These are phyloP conservation scores for Leccinum variicolor DNA, from an alignment of 768 basidiomycete species.

Conservation along the genomic window DNA sequence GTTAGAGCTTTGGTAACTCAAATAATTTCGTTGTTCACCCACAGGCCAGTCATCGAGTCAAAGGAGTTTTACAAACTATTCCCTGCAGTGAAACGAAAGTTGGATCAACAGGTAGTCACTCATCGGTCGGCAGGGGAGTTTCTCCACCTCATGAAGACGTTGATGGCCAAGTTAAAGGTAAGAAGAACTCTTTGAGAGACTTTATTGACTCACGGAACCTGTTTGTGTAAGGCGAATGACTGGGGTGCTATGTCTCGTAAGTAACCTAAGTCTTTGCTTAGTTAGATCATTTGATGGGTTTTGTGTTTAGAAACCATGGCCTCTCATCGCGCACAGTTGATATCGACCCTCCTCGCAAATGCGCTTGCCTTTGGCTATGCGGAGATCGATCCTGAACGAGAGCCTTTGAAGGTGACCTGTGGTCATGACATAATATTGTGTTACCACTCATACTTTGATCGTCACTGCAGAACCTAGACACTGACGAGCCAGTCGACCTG, in stretches of 20 bases:
- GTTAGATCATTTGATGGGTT: background rate
- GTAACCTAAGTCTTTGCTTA: background rate
- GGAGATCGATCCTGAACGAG: conserved; percentile 43
- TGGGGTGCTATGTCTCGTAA: conserved; percentile 63
- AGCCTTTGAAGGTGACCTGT: conserved; percentile 45
- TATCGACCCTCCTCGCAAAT: conserved; percentile 41
- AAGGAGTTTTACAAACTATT: conserved; percentile 59
- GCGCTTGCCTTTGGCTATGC: conserved; percentile 48
- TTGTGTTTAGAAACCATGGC: conserved; percentile 42
- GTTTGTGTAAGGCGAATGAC: conserved; percentile 53
- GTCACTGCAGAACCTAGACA: conserved; percentile 47
- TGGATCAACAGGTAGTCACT: conserved; percentile 48
- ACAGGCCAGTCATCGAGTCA: conserved; percentile 57
- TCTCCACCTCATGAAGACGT: conserved; percentile 52
- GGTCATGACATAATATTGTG: background rate
- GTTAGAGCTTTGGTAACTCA: background rate
- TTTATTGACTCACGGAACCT: background rate
- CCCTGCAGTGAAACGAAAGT: conserved; percentile 39
- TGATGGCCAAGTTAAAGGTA: conserved; percentile 72
- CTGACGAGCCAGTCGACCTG: conserved; percentile 37
- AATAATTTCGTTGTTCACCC: background rate
- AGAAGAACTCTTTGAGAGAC: background rate
- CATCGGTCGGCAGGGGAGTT: conserved; percentile 54
- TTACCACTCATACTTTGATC: background rate
- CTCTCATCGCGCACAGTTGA: conserved; percentile 42